phyloP scores from a whole-genome alignment of 2,329 filamentous ascomycete genomes.

The Phyllosticta capitalensis region DNA sequence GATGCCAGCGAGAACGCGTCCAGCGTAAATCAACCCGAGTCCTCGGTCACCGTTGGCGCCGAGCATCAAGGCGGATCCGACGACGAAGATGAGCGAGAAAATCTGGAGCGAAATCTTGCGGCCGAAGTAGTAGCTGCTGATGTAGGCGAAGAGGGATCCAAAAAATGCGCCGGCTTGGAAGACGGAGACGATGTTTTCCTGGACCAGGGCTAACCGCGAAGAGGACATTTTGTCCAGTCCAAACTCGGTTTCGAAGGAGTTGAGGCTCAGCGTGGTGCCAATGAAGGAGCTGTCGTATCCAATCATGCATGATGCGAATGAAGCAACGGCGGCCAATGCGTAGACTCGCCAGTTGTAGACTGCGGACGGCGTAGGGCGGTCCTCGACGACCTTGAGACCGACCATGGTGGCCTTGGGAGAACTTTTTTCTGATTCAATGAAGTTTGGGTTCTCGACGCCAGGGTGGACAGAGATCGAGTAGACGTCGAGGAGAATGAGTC shows the following conservation, averaged over 20 bases:
- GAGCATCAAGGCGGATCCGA: constrained; percentile 66
- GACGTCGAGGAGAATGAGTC: not conserved
- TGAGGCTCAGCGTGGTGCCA: constrained; percentile 61
- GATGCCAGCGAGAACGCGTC: constrained; percentile 49
- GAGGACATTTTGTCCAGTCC: constrained; percentile 43
- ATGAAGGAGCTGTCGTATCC: constrained; percentile 68
- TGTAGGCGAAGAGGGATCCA: constrained; percentile 61
- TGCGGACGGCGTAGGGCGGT: constrained; percentile 44
- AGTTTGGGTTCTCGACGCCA: not conserved
- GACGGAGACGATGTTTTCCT: constrained; percentile 68
- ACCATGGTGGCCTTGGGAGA: constrained; percentile 20
- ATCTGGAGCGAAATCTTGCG: constrained; percentile 54
- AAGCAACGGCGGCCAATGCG: constrained; percentile 44
- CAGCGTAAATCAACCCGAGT: constrained; percentile 51
- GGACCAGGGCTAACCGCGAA: constrained; percentile 47
- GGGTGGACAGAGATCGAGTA: not conserved
- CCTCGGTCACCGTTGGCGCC: constrained; percentile 35
- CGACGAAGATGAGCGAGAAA: constrained; percentile 54
- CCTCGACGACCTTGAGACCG: constrained; percentile 26
- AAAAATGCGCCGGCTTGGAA: constrained; percentile 83
- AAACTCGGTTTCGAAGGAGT: constrained; percentile 63
- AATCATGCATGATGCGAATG: constrained; percentile 50
- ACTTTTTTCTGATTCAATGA: not conserved
- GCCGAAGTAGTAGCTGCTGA: constrained; percentile 56
- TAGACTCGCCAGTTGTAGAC: constrained; percentile 55